Conservation (phyloP, 2,329 filamentous ascomycete genomes). For the Xylaria polymorpha region DNA sequence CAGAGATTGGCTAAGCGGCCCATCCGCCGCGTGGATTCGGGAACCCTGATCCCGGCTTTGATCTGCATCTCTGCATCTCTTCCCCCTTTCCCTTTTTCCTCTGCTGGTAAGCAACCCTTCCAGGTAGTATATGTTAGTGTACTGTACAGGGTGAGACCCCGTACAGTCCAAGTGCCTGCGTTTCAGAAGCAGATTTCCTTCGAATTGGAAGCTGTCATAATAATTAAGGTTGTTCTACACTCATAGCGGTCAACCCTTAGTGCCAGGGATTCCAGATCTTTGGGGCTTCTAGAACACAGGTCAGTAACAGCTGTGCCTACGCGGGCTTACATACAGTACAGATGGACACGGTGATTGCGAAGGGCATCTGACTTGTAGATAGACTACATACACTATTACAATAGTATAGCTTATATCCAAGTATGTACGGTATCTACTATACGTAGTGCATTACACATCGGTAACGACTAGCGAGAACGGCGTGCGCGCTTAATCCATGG, state of each 20-base stretch:
- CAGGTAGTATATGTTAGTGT: not conserved
- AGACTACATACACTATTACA: constrained; percentile 7
- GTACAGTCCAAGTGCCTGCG: constrained; percentile 3
- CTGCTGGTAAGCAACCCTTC: not conserved
- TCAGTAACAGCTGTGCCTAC: not conserved
- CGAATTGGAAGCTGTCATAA: constrained; percentile 17
- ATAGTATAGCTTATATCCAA: not conserved
- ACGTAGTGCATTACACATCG: not conserved
- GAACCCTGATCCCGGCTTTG: constrained; percentile 25
- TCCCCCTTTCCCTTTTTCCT: not conserved
- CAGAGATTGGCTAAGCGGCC: constrained; percentile 7
- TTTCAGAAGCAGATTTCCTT: constrained; percentile 19
- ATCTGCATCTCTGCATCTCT: constrained; percentile 3
- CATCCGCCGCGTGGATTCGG: constrained; percentile 7
- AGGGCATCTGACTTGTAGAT: not conserved
- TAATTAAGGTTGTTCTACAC: constrained; percentile 15
- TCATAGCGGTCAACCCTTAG: constrained; percentile 23
- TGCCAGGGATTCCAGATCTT: constrained; percentile 17
- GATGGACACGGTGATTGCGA: constrained; percentile 16
- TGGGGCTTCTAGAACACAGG: constrained; percentile 26
- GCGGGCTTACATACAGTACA: constrained; percentile 10
- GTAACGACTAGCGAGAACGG: constrained; percentile 21
- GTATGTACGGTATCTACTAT: not conserved
- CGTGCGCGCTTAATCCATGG: constrained; percentile 17
- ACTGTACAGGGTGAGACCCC: constrained; percentile 4